These are phyloP conservation scores for Bruguiera gymnorhiza DNA, from an alignment of 345 rosid species.

Conservation along the genomic window DNA sequence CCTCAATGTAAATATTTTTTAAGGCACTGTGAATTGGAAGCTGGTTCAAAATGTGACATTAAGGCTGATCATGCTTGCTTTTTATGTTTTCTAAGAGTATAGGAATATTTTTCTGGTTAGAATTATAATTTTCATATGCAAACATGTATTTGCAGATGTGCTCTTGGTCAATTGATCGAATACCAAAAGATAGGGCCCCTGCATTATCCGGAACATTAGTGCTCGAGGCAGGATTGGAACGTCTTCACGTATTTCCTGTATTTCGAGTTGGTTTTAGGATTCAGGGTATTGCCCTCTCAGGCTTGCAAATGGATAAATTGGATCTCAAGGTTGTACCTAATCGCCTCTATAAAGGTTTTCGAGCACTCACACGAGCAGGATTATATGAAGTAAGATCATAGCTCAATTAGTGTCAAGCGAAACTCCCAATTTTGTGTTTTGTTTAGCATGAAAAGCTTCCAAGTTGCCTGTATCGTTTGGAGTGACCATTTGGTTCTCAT, in stretches of 20 bases:
- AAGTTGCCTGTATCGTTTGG: neutral
- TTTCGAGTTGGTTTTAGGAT: slow-evolving; percentile 72
- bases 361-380: slow-evolving; percentile 79
- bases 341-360: slow-evolving; percentile 85
- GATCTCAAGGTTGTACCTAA: slow-evolving; percentile 59
- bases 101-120: neutral
- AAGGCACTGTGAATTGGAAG: neutral
- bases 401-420: slow-evolving; percentile 5
- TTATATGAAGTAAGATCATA: slow-evolving; percentile 79
- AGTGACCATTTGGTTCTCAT: neutral
- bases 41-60: neutral
- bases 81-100: neutral
- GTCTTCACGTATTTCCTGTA: slow-evolving; percentile 75
- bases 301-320: slow-evolving; percentile 71
- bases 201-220: slow-evolving; percentile 62
- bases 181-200: slow-evolving; percentile 82
- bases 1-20: no score
- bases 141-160: slow-evolving; percentile 51
- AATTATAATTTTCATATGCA: slow-evolving; percentile 3
- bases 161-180: slow-evolving; percentile 80
- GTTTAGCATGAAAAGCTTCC: no score
- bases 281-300: slow-evolving; percentile 89
- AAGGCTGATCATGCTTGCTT: neutral
- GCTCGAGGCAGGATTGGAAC: slow-evolving; percentile 59
- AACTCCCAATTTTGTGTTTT: neutral